Evolutionary conservation across 306 rosid species (phyloP).

Genomic region (Vigna hirtella): DNA sequence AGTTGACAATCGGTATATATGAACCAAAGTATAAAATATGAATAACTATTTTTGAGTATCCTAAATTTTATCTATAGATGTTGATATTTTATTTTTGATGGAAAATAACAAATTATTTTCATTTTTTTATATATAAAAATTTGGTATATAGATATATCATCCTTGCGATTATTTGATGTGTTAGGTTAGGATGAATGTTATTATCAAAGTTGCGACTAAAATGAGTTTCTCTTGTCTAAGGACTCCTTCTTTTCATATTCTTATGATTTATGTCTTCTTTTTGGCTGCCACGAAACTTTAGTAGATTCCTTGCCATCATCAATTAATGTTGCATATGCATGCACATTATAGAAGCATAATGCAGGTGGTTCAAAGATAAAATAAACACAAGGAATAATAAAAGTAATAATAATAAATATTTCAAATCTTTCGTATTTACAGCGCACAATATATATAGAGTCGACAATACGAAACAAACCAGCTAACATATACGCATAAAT

Average conservation of each 20-base stretch:
- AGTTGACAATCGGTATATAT: background rate
- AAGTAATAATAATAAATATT: background rate
- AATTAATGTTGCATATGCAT: constrained; percentile 47
- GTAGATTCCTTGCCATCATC: constrained; percentile 46
- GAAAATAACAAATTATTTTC: background rate
- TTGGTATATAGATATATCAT: background rate
- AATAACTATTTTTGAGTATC: background rate
- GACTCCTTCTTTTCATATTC: background rate
- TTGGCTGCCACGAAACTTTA: constrained; percentile 45
- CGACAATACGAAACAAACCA: constrained; percentile 42
- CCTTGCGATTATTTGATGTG: background rate
- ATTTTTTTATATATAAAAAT: background rate
- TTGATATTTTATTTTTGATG: background rate
- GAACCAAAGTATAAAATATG: background rate
- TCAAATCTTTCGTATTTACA: constrained; percentile 26
- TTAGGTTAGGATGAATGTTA: background rate
- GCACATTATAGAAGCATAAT: constrained; percentile 38
- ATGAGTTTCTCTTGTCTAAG: background rate
- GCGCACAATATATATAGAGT: constrained; percentile 12
- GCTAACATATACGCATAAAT: constrained; percentile 23
- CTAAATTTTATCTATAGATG: too few species aligned
- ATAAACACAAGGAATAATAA: background rate
- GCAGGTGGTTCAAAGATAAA: constrained; percentile 21
- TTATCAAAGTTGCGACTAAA: background rate
- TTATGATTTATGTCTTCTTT: constrained; percentile 35